These are phyloP conservation scores for Stromatinia cepivora DNA, from an alignment of 2,329 filamentous ascomycete species.

Conservation along the genomic window DNA sequence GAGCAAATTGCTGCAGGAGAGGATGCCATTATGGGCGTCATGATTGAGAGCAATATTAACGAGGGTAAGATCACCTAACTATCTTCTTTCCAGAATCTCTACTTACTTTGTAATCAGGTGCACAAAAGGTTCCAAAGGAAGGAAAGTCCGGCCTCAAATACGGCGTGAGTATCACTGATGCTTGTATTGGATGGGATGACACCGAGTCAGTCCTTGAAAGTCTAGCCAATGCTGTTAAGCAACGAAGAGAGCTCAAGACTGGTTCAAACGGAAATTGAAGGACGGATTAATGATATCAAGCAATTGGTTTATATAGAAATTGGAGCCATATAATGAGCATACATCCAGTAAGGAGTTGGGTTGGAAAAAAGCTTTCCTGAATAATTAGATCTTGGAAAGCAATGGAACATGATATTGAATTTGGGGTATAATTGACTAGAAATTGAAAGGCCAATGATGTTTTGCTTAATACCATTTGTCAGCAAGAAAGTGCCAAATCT, in stretches of 20 bases:
- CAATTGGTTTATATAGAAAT: neutral
- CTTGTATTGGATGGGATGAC: conserved; percentile 93
- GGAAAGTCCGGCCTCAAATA: conserved; percentile 84
- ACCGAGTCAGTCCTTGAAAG: conserved; percentile 76
- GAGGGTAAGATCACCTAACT: conserved; percentile 59
- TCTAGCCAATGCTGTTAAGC: conserved; percentile 77
- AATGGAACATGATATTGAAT: neutral
- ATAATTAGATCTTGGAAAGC: conserved; percentile 1
- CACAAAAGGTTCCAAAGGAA: conserved; percentile 87
- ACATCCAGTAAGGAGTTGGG: conserved; percentile 15
- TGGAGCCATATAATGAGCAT: neutral
- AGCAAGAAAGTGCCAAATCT: neutral
- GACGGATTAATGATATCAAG: too few relatives aligned
- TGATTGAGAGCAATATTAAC: conserved; percentile 98
- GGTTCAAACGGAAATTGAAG: conserved; percentile 25
- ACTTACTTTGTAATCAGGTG: conserved; percentile 52
- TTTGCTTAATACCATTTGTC: conserved; percentile 3
- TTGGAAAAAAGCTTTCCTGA: conserved; percentile 8
- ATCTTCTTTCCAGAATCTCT: neutral
- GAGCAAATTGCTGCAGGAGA: conserved; percentile 86
- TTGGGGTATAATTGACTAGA: neutral
- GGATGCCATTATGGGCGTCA: conserved; percentile 85
- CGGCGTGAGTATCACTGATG: conserved; percentile 95
- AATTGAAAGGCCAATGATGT: conserved; percentile 3
- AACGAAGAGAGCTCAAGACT: conserved; percentile 57